These are phyloP conservation scores for Oryza nivara DNA, from an alignment of 176 grass and related monocot species.

Conservation along the genomic window DNA sequence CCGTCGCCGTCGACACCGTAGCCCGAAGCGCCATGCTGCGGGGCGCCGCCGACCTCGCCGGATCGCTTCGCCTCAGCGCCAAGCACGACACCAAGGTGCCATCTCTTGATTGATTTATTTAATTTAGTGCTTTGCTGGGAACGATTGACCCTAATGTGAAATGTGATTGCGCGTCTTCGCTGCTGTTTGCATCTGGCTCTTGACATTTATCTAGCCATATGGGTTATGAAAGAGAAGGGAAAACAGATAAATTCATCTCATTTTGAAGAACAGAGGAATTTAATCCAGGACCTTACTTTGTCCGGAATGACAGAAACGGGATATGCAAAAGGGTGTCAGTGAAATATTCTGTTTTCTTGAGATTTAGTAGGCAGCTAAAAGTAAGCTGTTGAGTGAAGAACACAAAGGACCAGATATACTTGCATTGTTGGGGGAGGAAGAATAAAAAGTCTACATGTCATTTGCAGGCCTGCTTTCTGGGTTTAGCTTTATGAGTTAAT, in stretches of 20 bases:
- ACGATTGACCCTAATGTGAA: too few relatives aligned
- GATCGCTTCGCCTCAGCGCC: constrained; percentile 43
- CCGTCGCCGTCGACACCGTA: constrained; percentile 51
- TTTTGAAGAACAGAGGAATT: background rate
- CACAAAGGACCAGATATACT: background rate
- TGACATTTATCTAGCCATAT: background rate
- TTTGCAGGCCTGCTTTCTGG: background rate
- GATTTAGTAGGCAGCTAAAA: background rate
- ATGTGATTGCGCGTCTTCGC: too few relatives aligned
- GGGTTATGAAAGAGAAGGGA: background rate
- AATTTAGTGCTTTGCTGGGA: background rate
- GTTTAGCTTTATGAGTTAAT: background rate
- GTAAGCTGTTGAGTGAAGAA: background rate
- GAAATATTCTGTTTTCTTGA: background rate
- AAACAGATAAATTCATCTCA: background rate
- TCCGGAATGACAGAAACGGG: background rate
- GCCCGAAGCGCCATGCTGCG: constrained; percentile 43
- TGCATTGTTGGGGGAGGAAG: background rate
- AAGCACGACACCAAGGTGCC: constrained; percentile 48
- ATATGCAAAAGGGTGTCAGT: background rate
- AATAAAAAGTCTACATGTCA: background rate
- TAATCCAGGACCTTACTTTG: background rate
- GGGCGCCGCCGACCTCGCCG: constrained; percentile 34
- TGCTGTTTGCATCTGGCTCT: background rate
- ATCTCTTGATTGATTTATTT: background rate